Percentiles rank a stretch among this genome's conserved stretches.
Conservation (phyloP, 331 rosid species). For the Malus hybrid region DNA sequence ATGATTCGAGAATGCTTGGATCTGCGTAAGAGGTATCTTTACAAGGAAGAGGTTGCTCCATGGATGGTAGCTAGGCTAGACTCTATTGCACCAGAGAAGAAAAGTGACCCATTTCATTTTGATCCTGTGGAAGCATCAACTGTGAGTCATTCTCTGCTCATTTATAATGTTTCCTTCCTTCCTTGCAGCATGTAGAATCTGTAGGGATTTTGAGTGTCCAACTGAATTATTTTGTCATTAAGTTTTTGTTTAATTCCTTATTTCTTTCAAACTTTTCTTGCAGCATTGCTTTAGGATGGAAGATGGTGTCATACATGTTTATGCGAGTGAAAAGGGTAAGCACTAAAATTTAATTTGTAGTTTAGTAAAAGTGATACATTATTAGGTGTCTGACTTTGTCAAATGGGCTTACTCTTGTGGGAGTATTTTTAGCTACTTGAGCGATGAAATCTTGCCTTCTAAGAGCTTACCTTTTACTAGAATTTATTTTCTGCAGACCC, state of each 20-base stretch:
- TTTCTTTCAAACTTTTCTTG: conserved; percentile 13
- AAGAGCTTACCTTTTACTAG: conserved; percentile 3
- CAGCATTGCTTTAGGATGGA: conserved; percentile 74
- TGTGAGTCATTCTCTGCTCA: conserved; percentile 38
- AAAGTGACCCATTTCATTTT: conserved; percentile 60
- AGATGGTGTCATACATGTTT: conserved; percentile 65
- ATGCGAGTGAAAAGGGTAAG: conserved; percentile 62
- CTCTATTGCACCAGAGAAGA: conserved; percentile 12
- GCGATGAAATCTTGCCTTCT: conserved; percentile 5
- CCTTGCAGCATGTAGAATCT: conserved; percentile 9
- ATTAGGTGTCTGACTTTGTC: neutral
- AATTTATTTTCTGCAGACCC: conserved; percentile 26
- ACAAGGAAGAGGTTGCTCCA: conserved; percentile 49
- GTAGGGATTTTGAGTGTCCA: neutral
- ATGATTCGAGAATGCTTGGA: conserved; percentile 68
- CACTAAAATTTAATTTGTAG: neutral
- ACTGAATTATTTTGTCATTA: conserved; percentile 8
- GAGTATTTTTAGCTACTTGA: conserved; percentile 8
- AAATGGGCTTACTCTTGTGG: neutral
- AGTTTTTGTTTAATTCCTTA: conserved; percentile 7
- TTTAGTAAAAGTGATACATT: neutral
- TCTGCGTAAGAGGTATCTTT: conserved; percentile 62
- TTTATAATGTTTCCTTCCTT: conserved; percentile 1
- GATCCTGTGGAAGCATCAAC: conserved; percentile 55
- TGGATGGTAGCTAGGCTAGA: conserved; percentile 36